phyloP scores from a whole-genome alignment of 139 green algal genomes.

The Astrephomene gubernaculifera region DNA sequence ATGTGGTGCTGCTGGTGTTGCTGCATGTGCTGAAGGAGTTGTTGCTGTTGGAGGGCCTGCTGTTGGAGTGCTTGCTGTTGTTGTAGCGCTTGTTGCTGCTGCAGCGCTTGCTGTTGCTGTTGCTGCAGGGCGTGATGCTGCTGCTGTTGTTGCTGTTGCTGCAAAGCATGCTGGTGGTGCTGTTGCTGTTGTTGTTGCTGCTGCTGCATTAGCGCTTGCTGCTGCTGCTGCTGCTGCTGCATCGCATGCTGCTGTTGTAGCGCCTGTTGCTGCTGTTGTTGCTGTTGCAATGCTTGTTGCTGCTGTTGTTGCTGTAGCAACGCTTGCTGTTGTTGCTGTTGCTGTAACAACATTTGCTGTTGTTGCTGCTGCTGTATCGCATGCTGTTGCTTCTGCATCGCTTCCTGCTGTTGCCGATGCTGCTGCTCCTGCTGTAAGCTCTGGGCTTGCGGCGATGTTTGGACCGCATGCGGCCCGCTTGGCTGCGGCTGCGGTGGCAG shows the following conservation, averaged over 20 bases:
- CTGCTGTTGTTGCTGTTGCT: constrained; percentile 20
- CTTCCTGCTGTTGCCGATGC: constrained; percentile 8
- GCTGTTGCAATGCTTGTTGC: constrained; percentile 12
- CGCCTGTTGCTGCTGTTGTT: background rate
- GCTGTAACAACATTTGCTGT: background rate
- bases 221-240: background rate
- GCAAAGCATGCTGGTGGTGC: background rate
- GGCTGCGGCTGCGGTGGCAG: background rate
- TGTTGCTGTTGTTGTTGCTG: constrained; percentile 13
- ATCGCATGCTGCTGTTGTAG: constrained; percentile 13
- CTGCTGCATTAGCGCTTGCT: background rate
- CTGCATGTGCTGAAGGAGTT: background rate
- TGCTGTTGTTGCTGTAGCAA: constrained; percentile 14
- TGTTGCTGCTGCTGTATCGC: constrained; percentile 1
- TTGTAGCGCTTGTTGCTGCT: constrained; percentile 24
- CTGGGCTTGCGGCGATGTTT: background rate
- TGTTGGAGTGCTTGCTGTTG: constrained; percentile 13
- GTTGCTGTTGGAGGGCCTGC: constrained; percentile 20
- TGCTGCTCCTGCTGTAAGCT: background rate
- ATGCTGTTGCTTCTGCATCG: background rate
- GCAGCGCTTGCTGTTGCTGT: constrained; percentile 23
- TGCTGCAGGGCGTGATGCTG: constrained; percentile 26
- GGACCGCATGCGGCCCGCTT: background rate
- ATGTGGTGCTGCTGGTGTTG: background rate
- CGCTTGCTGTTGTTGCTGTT: constrained; percentile 6